These are phyloP conservation scores for Calvatia gigantea DNA, from an alignment of 768 basidiomycete species.

Conservation along the genomic window DNA sequence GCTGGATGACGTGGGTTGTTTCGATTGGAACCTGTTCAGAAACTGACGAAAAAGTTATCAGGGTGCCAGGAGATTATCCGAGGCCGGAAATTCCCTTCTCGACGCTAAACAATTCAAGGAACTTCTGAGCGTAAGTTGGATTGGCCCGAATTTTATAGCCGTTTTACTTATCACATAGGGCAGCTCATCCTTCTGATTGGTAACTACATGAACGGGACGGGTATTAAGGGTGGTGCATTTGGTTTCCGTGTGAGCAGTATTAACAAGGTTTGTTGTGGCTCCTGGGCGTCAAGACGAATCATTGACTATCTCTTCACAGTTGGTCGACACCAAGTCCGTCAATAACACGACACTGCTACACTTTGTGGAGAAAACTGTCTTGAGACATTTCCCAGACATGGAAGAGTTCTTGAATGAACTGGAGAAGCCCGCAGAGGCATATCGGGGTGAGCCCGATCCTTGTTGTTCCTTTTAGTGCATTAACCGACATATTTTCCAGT, in stretches of 20 bases:
- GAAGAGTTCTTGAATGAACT: slow-evolving; percentile 88
- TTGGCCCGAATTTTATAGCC: neutral
- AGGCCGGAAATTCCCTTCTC: slow-evolving; percentile 77
- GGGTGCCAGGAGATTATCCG: slow-evolving; percentile 77
- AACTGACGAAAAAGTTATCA: slow-evolving; percentile 26
- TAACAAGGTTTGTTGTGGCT: slow-evolving; percentile 66
- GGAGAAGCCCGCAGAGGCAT: slow-evolving; percentile 85
- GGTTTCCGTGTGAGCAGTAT: slow-evolving; percentile 97
- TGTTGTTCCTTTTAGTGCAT: neutral
- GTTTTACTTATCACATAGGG: neutral
- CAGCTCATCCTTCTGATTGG: slow-evolving; percentile 91
- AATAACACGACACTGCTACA: slow-evolving; percentile 93
- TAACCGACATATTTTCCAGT: slow-evolving; percentile 40
- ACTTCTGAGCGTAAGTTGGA: slow-evolving; percentile 66
- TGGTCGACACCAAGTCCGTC: slow-evolving; percentile 96
- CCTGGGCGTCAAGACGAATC: neutral
- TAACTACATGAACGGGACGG: slow-evolving; percentile 98
- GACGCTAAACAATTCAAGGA: slow-evolving; percentile 88
- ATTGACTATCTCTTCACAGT: slow-evolving; percentile 36
- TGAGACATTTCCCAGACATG: slow-evolving; percentile 85
- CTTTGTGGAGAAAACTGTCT: slow-evolving; percentile 87
- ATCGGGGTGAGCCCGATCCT: slow-evolving; percentile 60
- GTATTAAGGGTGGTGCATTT: slow-evolving; percentile 93
- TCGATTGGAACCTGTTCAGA: neutral
- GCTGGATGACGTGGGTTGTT: slow-evolving; percentile 66